phyloP scores from a whole-genome alignment of 495 filamentous ascomycete genomes.

The Podospora appendiculata region DNA sequence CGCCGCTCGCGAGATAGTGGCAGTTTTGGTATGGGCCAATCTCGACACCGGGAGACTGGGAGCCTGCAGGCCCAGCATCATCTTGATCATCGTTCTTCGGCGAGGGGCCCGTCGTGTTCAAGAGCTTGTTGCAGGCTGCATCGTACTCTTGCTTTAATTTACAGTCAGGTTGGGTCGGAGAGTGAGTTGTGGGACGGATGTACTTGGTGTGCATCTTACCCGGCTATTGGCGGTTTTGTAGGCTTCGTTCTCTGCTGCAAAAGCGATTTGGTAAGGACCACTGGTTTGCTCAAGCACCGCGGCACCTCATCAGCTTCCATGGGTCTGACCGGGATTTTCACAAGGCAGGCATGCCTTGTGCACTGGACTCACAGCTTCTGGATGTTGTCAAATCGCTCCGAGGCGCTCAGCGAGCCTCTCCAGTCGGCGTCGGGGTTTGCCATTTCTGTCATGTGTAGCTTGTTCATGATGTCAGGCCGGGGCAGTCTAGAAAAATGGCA shows the following conservation, averaged over 20 bases:
- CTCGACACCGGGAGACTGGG: slow-evolving; percentile 34
- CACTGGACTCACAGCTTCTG: slow-evolving; percentile 35
- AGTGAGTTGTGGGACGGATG: background rate
- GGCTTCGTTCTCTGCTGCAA: slow-evolving; percentile 32
- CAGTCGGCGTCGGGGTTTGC: slow-evolving; percentile 6
- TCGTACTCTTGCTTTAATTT: slow-evolving; percentile 37
- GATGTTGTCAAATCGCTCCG: slow-evolving; percentile 45
- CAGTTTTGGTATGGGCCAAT: slow-evolving; percentile 70
- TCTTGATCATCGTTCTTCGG: background rate
- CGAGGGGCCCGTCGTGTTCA: background rate
- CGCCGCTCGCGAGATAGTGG: slow-evolving; percentile 60
- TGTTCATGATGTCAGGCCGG: background rate
- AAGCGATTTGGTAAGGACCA: slow-evolving; percentile 15
- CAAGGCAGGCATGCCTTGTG: background rate
- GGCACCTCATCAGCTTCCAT: slow-evolving; percentile 4
- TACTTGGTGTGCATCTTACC: slow-evolving; percentile 15
- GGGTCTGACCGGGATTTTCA: background rate
- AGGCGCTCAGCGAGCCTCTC: slow-evolving; percentile 30
- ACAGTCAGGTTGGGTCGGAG: slow-evolving; percentile 9
- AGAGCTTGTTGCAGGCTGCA: slow-evolving; percentile 9
- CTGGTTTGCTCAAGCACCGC: slow-evolving; percentile 9
- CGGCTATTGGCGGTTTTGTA: slow-evolving; percentile 32
- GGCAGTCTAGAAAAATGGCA: background rate
- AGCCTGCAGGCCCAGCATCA: slow-evolving; percentile 3
- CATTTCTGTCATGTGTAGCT: slow-evolving; percentile 11